phyloP scores from a whole-genome alignment of 1,284 basidiomycete genomes.

The Heterobasidion occidentale region DNA sequence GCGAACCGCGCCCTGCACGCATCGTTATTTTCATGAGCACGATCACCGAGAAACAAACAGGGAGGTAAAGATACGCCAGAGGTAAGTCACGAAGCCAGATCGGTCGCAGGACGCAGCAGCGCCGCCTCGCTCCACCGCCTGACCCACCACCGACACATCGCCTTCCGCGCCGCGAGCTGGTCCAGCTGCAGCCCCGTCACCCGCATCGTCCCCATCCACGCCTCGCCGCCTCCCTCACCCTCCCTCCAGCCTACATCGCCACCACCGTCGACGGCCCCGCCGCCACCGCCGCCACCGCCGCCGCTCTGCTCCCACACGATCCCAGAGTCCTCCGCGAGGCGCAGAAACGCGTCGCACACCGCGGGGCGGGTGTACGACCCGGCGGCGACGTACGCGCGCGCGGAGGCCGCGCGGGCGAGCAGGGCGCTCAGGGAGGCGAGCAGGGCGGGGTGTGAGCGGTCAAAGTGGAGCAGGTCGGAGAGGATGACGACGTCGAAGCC shows the following conservation, averaged over 20 bases:
- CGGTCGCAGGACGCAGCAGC: not conserved
- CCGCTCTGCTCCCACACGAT: conserved; percentile 38
- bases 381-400: conserved; percentile 51
- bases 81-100: too few species aligned
- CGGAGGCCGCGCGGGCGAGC: conserved; percentile 31
- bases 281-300: not conserved
- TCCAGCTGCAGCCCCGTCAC: conserved; percentile 39
- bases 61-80: too few species aligned
- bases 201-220: conserved; percentile 28
- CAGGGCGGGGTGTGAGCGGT: conserved; percentile 50
- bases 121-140: conserved; percentile 32
- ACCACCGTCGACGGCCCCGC: not conserved
- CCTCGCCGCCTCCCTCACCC: conserved; percentile 26
- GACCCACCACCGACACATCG: conserved; percentile 54
- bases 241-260: conserved; percentile 3
- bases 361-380: conserved; percentile 52
- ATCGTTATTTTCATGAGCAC: too few species aligned
- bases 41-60: too few species aligned
- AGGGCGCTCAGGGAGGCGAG: conserved; percentile 40
- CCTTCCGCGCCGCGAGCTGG: conserved; percentile 42
- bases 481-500: conserved; percentile 54
- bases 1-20: too few species aligned
- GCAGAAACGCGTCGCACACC: conserved; percentile 50
- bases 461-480: conserved; percentile 65
- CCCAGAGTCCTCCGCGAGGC: conserved; percentile 30